Evolutionary conservation across 768 basidiomycete genomes (phyloP).

Genomic region (Suillus discolor): DNA sequence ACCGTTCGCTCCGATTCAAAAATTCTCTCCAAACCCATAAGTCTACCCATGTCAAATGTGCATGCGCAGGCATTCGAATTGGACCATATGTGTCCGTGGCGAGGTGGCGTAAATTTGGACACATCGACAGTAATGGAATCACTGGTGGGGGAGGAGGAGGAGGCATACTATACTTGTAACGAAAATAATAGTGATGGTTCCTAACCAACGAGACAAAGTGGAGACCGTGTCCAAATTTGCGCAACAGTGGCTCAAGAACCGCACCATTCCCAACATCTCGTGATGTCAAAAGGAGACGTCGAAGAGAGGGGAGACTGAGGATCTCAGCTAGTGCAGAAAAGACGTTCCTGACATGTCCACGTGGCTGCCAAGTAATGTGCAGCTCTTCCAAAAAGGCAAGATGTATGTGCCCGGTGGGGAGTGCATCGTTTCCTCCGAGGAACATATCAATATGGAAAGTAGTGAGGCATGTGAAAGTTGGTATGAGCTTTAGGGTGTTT

Average conservation of each 20-base stretch:
- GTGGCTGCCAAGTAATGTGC: neutral
- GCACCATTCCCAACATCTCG: neutral
- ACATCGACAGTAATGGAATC: neutral
- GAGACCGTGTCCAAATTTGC: neutral
- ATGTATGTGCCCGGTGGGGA: neutral
- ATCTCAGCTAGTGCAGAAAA: neutral
- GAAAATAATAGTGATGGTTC: neutral
- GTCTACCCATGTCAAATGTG: neutral
- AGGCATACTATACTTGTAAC: no score
- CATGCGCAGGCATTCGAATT: neutral
- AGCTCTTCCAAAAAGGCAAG: slow-evolving; percentile 1
- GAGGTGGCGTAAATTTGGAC: neutral
- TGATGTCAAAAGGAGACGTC: neutral
- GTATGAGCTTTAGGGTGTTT: neutral
- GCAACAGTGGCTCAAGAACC: neutral
- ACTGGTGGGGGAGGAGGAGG: neutral
- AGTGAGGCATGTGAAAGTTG: neutral
- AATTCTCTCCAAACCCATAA: neutral
- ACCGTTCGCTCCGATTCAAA: neutral
- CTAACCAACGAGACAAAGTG: neutral
- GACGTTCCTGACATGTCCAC: neutral
- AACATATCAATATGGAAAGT: neutral
- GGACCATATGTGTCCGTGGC: neutral
- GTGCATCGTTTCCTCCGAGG: neutral
- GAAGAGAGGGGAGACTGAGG: slow-evolving; percentile 1